Evolutionary conservation across 23 red algal genomes (phyloP), one percentile per base, ranked within the genome.

Genomic region (Chondrus crispus): DNA sequence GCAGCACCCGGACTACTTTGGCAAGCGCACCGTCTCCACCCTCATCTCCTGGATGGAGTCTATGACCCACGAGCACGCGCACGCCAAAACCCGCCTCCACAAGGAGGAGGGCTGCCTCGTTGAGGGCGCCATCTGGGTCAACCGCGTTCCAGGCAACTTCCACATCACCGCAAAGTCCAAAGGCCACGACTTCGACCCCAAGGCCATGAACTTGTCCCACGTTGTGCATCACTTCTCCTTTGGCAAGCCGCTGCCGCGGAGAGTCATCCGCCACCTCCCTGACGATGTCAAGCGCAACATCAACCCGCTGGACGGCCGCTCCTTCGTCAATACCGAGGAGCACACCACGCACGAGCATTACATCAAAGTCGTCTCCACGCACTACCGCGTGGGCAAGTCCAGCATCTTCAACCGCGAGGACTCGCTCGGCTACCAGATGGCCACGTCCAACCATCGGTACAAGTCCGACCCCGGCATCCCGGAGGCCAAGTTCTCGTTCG

Each of bases 171-270:
- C 93, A n/a, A 95, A 95, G 68, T 88, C 82, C 39, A 68, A 79
- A 44, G 72, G 64, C 33, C 93, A 95, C 41, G 86, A 87, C 60
- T 82, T 95, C 50, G 93, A 95, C 42, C 72, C 93, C 43, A 84
- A 80, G 46, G 51, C 80, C 53, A 95, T 85, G 7, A 95, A 95
- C 39, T 68, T 89, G 28, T 91, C 93, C 2, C 93, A 95, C 54
- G 81, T 95, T 52, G 93, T 95, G 38, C 93, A 88, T 19, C 93
- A 95, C 85, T 89, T 95, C 41, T 91, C 93, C 4, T 95, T 95
- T 72, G 93, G 93, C 19, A 41, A 46, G 36, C 70, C 77, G 47
- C 78, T 95, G 38, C 81, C 93, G 29, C 69, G 63, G 37, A 51
- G 62, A 14, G 62, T 91, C n/a, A 75, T 95, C 22, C 78, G 86